Percentiles rank a stretch among this genome's conserved stretches.
Conservation (phyloP, 2,329 filamentous ascomycete species). For the Sporothrix variecibatus region DNA sequence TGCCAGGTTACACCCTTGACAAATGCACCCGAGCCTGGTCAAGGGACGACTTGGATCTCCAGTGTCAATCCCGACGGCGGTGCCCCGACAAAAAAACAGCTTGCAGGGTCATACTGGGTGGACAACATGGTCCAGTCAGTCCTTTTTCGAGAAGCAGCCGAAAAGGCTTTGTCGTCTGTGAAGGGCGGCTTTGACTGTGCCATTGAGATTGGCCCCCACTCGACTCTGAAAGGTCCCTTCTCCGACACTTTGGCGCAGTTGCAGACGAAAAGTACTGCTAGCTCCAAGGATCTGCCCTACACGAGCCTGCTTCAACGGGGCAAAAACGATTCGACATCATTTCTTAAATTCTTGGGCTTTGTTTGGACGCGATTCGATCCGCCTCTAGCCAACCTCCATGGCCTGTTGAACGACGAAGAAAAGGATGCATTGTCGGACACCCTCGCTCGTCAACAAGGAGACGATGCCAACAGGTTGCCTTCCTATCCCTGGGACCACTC, state of each 20-base stretch:
- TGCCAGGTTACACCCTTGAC: constrained; percentile 19
- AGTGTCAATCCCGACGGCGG: constrained; percentile 34
- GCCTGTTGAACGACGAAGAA: constrained; percentile 33
- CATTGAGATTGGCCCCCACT: constrained; percentile 38
- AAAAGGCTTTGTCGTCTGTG: constrained; percentile 24
- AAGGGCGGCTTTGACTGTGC: constrained; percentile 39
- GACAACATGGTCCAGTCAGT: constrained; percentile 38
- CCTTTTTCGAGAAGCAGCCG: constrained; percentile 31
- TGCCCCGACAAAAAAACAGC: constrained; percentile 24
- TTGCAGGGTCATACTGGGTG: constrained; percentile 37
- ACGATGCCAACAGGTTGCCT: constrained; percentile 28
- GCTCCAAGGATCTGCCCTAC: constrained; percentile 39
- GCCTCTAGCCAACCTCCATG: constrained; percentile 30
- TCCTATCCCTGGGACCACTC: constrained; percentile 32
- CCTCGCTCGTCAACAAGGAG: constrained; percentile 19
- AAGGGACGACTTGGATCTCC: constrained; percentile 26
- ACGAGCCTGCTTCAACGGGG: constrained; percentile 38
- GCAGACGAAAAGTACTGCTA: constrained; percentile 30
- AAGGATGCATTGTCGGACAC: background rate
- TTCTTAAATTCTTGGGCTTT: constrained; percentile 41
- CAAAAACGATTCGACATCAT: constrained; percentile 36
- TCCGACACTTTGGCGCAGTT: constrained; percentile 18
- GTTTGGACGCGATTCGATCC: constrained; percentile 39
- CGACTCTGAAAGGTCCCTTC: constrained; percentile 32
- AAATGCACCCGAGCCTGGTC: background rate